Base-by-base conservation (phyloP, 306 rosid genomes). In the Oxytropis ochrocephala region DNA sequence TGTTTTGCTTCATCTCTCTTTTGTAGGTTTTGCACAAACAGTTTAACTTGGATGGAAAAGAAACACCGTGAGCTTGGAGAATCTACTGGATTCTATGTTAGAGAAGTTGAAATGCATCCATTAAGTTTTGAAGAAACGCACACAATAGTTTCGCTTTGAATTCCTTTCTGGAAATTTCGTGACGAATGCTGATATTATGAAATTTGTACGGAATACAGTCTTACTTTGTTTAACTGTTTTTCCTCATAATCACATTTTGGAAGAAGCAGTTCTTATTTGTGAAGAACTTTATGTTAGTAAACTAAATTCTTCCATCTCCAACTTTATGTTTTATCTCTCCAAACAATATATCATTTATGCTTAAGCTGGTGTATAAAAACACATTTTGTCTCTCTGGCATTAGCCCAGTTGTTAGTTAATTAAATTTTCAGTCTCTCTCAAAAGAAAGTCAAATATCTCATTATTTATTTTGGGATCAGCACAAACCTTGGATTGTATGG, bases 211-310 rank as follows among this genome's bases (percentile, higher is more conserved):
- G 51, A 88, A 90, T 63, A 79, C 82, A 41, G 79, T 84, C 75
- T 78, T 93, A 71, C 96, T 90, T 32, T 90, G 91, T 80, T 82
- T 93, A 70, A 84, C 84, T 41, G 82, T 67, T 78, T 90, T 93
- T 64, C 97, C 92, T 0, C 98, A 94, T 35, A 86, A 90, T 82
- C 75, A 86, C 81, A 66, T 83, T 59, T 70, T 90, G 70, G 96
- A 90, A 83, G 98, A 93, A 67, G 96, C 96, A 62, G 82, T 83
- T 72, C n/a, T n/a, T n/a, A n/a, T n/a, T n/a, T n/a, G n/a, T n/a
- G n/a, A n/a, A n/a, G n/a, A n/a, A n/a, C n/a, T 90, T 64, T 85
- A 69, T 78, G 83, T 67, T 77, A 76, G 70, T 51, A 82, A 85
- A 77, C 69, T 76, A 73, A 84, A 85, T 67, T 76, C 94, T 81